Percentiles rank a stretch among this genome's conserved stretches.
phyloP scores from a whole-genome alignment of 2,329 filamentous ascomycete genomes.

The Phialophora tarda region DNA sequence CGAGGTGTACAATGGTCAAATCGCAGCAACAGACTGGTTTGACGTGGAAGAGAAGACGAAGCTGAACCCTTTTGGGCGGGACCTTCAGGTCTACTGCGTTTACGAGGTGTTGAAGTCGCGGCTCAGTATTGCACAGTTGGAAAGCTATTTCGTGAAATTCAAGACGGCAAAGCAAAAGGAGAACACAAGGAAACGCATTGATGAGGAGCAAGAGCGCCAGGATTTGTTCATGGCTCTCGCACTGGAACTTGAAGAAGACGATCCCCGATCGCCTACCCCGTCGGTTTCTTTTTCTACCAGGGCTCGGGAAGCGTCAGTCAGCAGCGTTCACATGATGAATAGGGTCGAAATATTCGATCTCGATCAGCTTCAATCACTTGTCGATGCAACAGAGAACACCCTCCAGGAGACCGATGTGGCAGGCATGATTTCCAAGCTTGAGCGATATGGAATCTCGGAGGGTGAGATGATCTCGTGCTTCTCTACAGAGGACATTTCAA shows the following conservation, averaged over 20 bases:
- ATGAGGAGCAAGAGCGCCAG: conserved; percentile 28
- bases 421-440: background rate
- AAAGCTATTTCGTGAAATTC: conserved; percentile 23
- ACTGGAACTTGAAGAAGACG: conserved; percentile 30
- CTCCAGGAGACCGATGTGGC: conserved; percentile 11
- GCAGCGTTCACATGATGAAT: background rate
- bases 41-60: conserved; percentile 6
- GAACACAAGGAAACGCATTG: conserved; percentile 35
- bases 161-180: conserved; percentile 25
- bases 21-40: conserved; percentile 31
- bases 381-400: background rate
- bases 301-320: conserved; percentile 6
- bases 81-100: conserved; percentile 34
- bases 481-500: background rate
- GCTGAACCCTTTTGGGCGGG: conserved; percentile 31
- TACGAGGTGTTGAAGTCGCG: conserved; percentile 32
- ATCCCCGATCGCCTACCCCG: background rate
- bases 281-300: background rate
- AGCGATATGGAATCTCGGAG: background rate
- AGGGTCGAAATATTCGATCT: background rate
- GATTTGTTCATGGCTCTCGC: conserved; percentile 35
- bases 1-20: conserved; percentile 12
- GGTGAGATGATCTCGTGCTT: background rate
- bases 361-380: background rate
- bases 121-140: conserved; percentile 21